phyloP scores from a whole-genome alignment of 1,284 basidiomycete genomes.

The Polyporus tsugae region DNA sequence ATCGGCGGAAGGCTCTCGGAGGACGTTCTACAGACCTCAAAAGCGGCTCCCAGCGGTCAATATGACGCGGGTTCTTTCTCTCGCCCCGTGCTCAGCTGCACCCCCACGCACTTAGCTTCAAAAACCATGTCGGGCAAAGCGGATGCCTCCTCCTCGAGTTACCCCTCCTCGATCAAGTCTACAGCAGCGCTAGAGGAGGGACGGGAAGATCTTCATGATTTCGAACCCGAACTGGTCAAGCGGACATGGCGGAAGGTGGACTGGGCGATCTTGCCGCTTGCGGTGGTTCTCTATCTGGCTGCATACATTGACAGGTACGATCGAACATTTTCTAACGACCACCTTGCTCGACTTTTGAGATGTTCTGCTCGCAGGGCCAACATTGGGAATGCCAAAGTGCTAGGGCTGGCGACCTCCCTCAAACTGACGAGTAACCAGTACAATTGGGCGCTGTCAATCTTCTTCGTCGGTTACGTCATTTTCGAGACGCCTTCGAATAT shows the following conservation, averaged over 20 bases:
- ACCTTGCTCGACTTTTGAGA: background rate
- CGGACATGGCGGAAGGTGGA: conserved; percentile 43
- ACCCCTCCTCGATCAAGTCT: conserved; percentile 28
- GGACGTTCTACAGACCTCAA: background rate
- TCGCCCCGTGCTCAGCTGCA: conserved; percentile 7
- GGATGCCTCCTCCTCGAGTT: conserved; percentile 16
- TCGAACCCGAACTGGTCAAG: conserved; percentile 36
- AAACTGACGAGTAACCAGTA: conserved; percentile 52
- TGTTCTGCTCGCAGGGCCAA: conserved; percentile 39
- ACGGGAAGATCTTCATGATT: conserved; percentile 24
- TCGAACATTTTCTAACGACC: too few species aligned
- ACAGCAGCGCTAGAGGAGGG: conserved; percentile 23
- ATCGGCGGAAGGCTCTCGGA: background rate
- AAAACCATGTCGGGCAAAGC: conserved; percentile 21
- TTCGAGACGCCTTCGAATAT: conserved; percentile 68
- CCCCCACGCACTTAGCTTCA: background rate
- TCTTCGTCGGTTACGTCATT: conserved; percentile 73
- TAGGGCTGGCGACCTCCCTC: conserved; percentile 37
- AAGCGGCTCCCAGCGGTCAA: background rate
- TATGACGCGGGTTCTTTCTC: conserved; percentile 6
- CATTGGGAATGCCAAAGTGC: conserved; percentile 53
- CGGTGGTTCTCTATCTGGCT: conserved; percentile 40
- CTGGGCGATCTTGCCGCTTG: conserved; percentile 39
- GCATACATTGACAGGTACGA: conserved; percentile 43
- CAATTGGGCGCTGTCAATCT: conserved; percentile 67